Evolutionary conservation across 108 stramenopile genomes (phyloP).

Genomic region (Pseudonitzschia multistriata): DNA sequence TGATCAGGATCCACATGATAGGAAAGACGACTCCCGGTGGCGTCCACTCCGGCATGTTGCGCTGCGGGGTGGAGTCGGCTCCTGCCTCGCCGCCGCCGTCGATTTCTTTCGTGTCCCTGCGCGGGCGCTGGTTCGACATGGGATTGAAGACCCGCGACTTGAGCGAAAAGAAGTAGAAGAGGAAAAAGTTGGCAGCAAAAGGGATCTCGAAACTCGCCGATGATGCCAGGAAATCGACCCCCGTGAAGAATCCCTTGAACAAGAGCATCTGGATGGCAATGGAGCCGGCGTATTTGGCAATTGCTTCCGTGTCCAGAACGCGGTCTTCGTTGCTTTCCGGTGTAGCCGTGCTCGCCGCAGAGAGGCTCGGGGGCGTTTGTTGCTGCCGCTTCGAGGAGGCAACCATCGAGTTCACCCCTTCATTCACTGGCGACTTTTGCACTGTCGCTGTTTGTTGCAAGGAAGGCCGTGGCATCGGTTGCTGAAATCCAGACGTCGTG

Average conservation of each 20-base stretch:
- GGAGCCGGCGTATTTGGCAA: slow-evolving; percentile 41
- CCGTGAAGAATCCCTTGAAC: slow-evolving; percentile 33
- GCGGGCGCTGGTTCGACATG: slow-evolving; percentile 49
- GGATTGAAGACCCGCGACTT: slow-evolving; percentile 61
- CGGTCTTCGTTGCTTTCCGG: not conserved
- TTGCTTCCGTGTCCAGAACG: slow-evolving; percentile 35
- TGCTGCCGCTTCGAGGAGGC: too few relatives aligned
- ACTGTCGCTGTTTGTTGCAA: not conserved
- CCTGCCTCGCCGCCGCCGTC: not conserved
- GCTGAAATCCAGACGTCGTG: not conserved
- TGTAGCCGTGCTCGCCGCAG: not conserved
- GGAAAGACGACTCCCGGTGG: slow-evolving; percentile 90
- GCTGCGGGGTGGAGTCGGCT: slow-evolving; percentile 25
- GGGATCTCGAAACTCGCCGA: slow-evolving; percentile 25
- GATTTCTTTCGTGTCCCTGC: slow-evolving; percentile 31
- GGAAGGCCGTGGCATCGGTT: not conserved
- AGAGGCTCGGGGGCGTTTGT: not conserved
- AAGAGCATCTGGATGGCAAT: slow-evolving; percentile 45
- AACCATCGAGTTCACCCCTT: too few relatives aligned
- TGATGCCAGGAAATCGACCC: slow-evolving; percentile 31
- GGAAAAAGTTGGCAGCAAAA: slow-evolving; percentile 26
- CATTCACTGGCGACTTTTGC: too few relatives aligned
- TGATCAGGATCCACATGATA: slow-evolving; percentile 89
- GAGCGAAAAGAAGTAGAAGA: slow-evolving; percentile 45
- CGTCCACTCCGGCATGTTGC: slow-evolving; percentile 82